Evolutionary conservation across 345 rosid species (phyloP), one percentile per base, ranked within the genome.

Genomic region (Corchorus capsularis): DNA sequence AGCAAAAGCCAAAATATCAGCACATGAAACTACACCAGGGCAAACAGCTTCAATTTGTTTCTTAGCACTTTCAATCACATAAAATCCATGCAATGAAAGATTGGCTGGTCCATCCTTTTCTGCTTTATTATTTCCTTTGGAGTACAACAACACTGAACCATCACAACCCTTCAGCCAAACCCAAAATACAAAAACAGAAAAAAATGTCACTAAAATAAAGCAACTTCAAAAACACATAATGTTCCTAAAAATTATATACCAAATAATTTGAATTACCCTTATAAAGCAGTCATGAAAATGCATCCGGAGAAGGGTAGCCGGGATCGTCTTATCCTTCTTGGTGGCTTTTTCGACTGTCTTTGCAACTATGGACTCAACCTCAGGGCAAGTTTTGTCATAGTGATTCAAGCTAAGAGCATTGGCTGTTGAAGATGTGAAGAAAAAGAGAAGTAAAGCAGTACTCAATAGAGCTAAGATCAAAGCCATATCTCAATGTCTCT

Each of bases 201-300:
- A 32, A 12, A 1, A 35, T 13, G n/a, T 22, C 19, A 27, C 27
- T 27, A 27, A 27, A 27, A 1, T 1, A 17, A 8, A 17, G 14
- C n/a, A 53, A 34, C 63, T 3, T 27, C 14, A 17, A n/a, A n/a
- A 57, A 16, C 53, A 16, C 53, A 45, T 17, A 62, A n/a, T 3
- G 19, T 8, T 20, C 22, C 22, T 0, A 19, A 66, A 50, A 65
- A 27, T 4, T 1, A 32, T 8, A 27, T 39, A 41, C 43, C 4
- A 6, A 4, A 39, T 39, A 39, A 39, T 39, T 39, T 27, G 27
- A 68, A 62, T 66, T 80, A 86, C 89, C 83, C 87, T 78, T 17
- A 86, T 75, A 73, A 84, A 86, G 43, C 87, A 84, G 75, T 86
- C 89, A 11, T 84, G 87, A 82, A 86, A 82, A 81, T 86, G 89